Conservation (phyloP, 2,329 filamentous ascomycete genomes). For the Fusarium brachygibbosum region DNA sequence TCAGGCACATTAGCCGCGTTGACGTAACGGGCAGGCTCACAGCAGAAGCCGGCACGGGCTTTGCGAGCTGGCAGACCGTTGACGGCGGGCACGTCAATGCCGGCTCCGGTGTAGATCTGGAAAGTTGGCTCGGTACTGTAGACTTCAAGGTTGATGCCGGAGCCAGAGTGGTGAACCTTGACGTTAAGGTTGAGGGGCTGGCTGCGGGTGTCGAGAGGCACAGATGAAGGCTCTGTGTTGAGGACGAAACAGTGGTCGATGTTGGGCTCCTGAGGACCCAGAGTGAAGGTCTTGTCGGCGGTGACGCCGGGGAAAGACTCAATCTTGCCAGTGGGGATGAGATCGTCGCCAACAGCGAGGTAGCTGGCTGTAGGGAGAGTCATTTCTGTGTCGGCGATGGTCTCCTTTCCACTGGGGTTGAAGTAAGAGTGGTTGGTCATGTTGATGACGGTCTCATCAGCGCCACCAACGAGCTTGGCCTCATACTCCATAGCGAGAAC, state of each 20-base stretch:
- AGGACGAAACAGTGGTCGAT: slow-evolving; percentile 94
- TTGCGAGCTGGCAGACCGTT: slow-evolving; percentile 74
- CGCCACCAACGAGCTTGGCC: slow-evolving; percentile 81
- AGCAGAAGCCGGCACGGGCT: slow-evolving; percentile 83
- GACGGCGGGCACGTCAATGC: slow-evolving; percentile 80
- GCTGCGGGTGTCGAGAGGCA: slow-evolving; percentile 75
- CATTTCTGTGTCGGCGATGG: slow-evolving; percentile 71
- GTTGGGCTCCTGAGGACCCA: slow-evolving; percentile 78
- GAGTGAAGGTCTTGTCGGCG: slow-evolving; percentile 75
- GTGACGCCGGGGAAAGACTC: slow-evolving; percentile 74
- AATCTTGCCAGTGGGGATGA: slow-evolving; percentile 80
- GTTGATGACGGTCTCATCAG: slow-evolving; percentile 91
- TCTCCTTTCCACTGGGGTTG: slow-evolving; percentile 68
- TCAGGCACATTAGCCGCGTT: slow-evolving; percentile 86
- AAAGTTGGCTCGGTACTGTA: slow-evolving; percentile 94
- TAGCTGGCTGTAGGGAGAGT: slow-evolving; percentile 75
- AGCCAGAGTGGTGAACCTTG: slow-evolving; percentile 78
- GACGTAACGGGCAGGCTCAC: slow-evolving; percentile 92
- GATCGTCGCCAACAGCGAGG: slow-evolving; percentile 78
- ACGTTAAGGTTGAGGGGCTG: slow-evolving; percentile 76
- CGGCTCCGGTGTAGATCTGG: slow-evolving; percentile 95
- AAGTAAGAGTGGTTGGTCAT: slow-evolving; percentile 96
- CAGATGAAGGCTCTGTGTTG: slow-evolving; percentile 69
- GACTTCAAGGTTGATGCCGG: slow-evolving; percentile 85
- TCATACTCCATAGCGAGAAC: slow-evolving; percentile 91